Conservation (phyloP, 768 basidiomycete genomes). For the Lactarius evosmus region DNA sequence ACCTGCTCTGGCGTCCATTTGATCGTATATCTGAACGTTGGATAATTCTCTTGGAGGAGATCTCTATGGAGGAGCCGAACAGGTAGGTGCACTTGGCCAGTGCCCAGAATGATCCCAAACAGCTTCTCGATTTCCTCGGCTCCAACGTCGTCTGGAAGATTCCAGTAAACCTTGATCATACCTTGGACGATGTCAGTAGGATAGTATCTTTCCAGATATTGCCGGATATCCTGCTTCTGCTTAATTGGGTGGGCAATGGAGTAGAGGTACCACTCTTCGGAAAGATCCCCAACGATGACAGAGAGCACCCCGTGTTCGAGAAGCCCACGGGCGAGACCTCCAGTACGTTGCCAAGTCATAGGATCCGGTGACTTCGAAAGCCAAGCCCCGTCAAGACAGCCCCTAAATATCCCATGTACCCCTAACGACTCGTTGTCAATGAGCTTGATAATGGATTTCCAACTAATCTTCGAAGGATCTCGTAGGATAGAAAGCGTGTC, state of each 20-base stretch:
- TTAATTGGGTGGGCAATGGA: conserved; percentile 62
- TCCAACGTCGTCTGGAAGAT: conserved; percentile 40
- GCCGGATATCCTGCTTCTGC: conserved; percentile 47
- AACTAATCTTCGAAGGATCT: conserved; percentile 48
- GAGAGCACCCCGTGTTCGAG: conserved; percentile 55
- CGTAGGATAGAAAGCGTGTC: conserved; percentile 50
- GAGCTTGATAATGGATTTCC: conserved; percentile 48
- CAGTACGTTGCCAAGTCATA: conserved; percentile 66
- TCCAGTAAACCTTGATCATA: conserved; percentile 46
- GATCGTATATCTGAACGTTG: conserved; percentile 65
- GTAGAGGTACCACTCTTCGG: conserved; percentile 77
- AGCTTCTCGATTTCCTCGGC: conserved; percentile 43
- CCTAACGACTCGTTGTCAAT: conserved; percentile 60
- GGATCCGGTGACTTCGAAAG: conserved; percentile 50
- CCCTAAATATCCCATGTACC: conserved; percentile 63
- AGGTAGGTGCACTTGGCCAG: conserved; percentile 66
- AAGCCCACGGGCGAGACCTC: conserved; percentile 54
- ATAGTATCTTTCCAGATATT: conserved; percentile 62
- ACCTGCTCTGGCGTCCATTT: conserved; percentile 64
- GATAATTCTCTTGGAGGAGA: conserved; percentile 52
- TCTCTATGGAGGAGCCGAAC: conserved; percentile 61
- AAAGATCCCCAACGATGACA: conserved; percentile 64
- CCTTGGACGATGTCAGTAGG: conserved; percentile 44
- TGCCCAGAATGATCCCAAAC: conserved; percentile 59
- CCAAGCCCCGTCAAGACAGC: conserved; percentile 59